Conservation (phyloP, 805 yeast species). For the Gaillardinia entomophila region DNA sequence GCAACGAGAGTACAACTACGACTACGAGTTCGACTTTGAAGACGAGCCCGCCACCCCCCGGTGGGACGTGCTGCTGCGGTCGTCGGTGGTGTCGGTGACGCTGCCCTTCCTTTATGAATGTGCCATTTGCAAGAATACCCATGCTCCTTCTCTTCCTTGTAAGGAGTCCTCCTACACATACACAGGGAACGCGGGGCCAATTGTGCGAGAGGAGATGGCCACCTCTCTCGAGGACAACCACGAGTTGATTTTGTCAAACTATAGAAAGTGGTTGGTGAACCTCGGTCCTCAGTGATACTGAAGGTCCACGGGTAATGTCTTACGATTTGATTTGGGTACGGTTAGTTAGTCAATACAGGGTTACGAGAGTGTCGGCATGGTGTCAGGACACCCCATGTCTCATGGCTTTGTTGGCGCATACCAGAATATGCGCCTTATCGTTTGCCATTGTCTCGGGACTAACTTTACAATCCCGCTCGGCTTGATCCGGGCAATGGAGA, state of each 20-base stretch:
- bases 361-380: too few relatives aligned
- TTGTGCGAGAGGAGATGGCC: not conserved
- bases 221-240: slow-evolving; percentile 8
- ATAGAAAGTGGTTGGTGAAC: slow-evolving; percentile 18
- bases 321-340: too few relatives aligned
- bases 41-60: not conserved
- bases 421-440: too few relatives aligned
- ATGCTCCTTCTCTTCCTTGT: not conserved
- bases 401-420: too few relatives aligned
- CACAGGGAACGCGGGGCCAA: not conserved
- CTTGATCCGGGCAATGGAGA: too few relatives aligned
- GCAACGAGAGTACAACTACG: slow-evolving; percentile 1
- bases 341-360: too few relatives aligned
- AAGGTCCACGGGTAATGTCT: too few relatives aligned
- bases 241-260: slow-evolving; percentile 14
- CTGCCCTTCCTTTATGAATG: slow-evolving; percentile 11
- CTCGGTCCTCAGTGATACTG: not conserved
- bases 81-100: slow-evolving; percentile 1
- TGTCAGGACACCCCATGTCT: too few relatives aligned
- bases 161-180: not conserved
- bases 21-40: slow-evolving; percentile 3
- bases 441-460: too few relatives aligned
- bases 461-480: too few relatives aligned
- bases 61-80: not conserved
- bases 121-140: slow-evolving; percentile 9